Evolutionary conservation across 305 asterid species (phyloP), one percentile per base, ranked within the genome.

Genomic region (Fraxinus sp.): DNA sequence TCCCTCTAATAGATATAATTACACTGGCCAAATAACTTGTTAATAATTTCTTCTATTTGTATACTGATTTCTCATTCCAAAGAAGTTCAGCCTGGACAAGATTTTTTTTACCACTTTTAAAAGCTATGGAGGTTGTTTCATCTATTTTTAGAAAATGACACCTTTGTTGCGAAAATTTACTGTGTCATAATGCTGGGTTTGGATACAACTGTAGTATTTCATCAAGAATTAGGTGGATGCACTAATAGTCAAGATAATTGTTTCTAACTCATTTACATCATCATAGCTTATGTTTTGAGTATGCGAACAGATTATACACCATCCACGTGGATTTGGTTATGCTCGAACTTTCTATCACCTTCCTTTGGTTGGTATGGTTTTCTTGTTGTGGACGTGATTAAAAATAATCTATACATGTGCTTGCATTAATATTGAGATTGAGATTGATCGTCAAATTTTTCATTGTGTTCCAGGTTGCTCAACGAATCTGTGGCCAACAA

Each of bases 381-480:
- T 59, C 68, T 35, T 46, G 41, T 70, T 30, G 39, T 68, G n/a
- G 7, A 7, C 41, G 9, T 28, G 75, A 70, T 70, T 70, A 10
- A 26, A 66, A 78, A 35, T 80, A 64, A 39, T 68, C n/a, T 24
- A 28, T 79, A 9, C 28, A 74, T 80, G 75, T 66, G 18, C 35
- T 76, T 22, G 75, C 39, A 66, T 32, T 20, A 32, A 66, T 18
- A 13, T 1, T 82, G 30, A 76, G 64, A 24, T 28, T 70, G n/a
- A 32, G 32, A 28, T 28, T 28, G 32, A 78, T 41, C 49, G 28
- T 22, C 16, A 13, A 41, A 41, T 6, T 74, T 14, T 26, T 79
- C 49, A 0, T 79, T 80, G 81, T 82, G 62, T 75, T 79, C 36
- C 89, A 95, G 97, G 94, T 49, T 81, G 83, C 83, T 75, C 90